A percentile compares a stretch with the other conserved stretches of the same genome.
These are phyloP conservation scores for Epicoccum nigrum DNA, from an alignment of 2,329 filamentous ascomycete genomes.

Conservation along the genomic window DNA sequence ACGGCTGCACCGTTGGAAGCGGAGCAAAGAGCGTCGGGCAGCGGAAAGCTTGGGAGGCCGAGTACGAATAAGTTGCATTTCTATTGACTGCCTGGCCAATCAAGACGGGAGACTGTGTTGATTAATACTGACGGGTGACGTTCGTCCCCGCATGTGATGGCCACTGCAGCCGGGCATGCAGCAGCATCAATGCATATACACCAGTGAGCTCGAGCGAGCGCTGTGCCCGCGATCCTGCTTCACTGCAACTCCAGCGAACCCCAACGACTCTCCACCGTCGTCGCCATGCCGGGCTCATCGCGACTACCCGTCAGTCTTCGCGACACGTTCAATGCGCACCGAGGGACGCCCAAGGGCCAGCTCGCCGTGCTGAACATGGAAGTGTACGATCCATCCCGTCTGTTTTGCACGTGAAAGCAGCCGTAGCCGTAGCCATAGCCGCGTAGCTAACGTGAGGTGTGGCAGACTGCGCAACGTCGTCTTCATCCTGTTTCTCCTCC, in stretches of 20 bases:
- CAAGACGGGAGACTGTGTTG: too few relatives aligned
- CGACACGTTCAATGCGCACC: constrained; percentile 69
- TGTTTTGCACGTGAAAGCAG: background rate
- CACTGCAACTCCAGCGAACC: background rate
- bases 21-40: constrained; percentile 3
- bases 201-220: too few relatives aligned
- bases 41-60: background rate
- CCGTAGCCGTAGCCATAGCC: background rate
- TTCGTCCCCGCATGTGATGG: constrained; percentile 17
- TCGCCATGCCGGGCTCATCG: constrained; percentile 62
- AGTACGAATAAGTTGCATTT: too few relatives aligned
- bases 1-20: background rate
- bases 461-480: constrained; percentile 80
- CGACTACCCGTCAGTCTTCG: constrained; percentile 74
- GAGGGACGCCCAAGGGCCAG: constrained; percentile 60
- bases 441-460: background rate
- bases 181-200: background rate
- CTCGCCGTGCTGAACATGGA: constrained; percentile 69
- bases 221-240: too few relatives aligned
- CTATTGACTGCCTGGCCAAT: too few relatives aligned
- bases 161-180: too few relatives aligned
- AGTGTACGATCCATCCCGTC: constrained; percentile 62
- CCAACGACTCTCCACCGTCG: background rate
- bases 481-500: constrained; percentile 85
- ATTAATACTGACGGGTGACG: background rate